Evolutionary conservation across 768 basidiomycete genomes (phyloP).

Genomic region (Phylloporus scabripes): DNA sequence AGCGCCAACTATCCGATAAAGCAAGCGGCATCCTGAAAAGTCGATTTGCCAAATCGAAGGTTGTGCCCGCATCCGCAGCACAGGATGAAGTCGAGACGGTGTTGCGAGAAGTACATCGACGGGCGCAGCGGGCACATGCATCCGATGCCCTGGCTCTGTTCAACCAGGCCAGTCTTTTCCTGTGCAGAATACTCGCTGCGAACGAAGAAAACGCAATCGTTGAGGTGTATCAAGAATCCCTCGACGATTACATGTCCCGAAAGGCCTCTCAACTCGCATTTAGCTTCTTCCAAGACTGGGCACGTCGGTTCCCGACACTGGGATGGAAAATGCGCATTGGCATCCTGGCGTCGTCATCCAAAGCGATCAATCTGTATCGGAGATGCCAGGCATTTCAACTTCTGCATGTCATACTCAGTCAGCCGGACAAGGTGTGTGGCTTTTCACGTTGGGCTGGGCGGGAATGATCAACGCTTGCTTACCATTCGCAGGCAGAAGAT

Average conservation of each 20-base stretch:
- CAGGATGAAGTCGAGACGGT: constrained; percentile 37
- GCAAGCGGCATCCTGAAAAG: constrained; percentile 71
- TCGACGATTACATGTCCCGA: constrained; percentile 71
- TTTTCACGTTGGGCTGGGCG: neutral
- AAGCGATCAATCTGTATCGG: constrained; percentile 72
- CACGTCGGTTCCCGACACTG: constrained; percentile 54
- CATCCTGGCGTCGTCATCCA: constrained; percentile 50
- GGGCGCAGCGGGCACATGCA: constrained; percentile 62
- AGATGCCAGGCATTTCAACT: constrained; percentile 71
- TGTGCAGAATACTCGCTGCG: constrained; percentile 48
- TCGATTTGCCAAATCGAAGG: constrained; percentile 71
- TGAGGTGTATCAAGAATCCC: constrained; percentile 56
- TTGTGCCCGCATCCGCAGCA: constrained; percentile 39
- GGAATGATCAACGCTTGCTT: constrained; percentile 4
- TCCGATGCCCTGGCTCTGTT: constrained; percentile 60
- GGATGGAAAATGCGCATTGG: constrained; percentile 63
- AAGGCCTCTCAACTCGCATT: constrained; percentile 74
- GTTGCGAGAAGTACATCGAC: constrained; percentile 60
- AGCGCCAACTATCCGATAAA: constrained; percentile 87
- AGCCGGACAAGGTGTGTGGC: constrained; percentile 26
- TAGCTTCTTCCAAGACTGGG: constrained; percentile 73
- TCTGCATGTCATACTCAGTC: constrained; percentile 56
- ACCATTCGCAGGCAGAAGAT: constrained; percentile 28
- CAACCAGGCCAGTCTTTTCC: constrained; percentile 64
- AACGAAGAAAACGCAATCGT: constrained; percentile 39